Conservation (phyloP, 2,329 filamentous ascomycete genomes). For the Claviceps maximensis region DNA sequence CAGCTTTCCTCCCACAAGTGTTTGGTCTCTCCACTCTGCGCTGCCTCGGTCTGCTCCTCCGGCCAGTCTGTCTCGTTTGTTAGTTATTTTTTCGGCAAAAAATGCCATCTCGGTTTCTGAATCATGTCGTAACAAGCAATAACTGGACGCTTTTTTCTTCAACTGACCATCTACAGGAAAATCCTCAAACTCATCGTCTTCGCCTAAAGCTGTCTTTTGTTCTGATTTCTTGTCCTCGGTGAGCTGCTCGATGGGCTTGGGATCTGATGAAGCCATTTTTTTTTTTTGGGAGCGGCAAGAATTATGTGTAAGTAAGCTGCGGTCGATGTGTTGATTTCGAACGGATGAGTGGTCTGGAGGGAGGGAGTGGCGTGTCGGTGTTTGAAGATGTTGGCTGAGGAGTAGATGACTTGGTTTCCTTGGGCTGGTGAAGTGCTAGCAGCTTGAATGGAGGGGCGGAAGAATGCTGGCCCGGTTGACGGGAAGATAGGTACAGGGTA, state of each 20-base stretch:
- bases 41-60: conserved; percentile 78
- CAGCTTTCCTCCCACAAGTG: conserved; percentile 99
- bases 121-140: no score
- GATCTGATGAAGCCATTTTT: conserved; percentile 9
- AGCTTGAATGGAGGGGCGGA: background rate
- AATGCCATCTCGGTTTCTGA: no score
- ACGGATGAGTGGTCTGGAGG: background rate
- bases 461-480: background rate
- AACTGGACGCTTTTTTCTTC: no score
- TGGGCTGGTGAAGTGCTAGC: conserved; percentile 3
- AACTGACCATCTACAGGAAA: conserved; percentile 87
- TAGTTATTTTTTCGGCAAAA: background rate
- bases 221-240: conserved; percentile 19
- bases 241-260: conserved; percentile 19
- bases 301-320: background rate
- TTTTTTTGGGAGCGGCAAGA: no score
- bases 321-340: background rate
- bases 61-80: conserved; percentile 58
- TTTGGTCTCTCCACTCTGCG: conserved; percentile 50
- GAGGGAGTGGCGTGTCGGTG: background rate
- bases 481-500: background rate
- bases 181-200: conserved; percentile 98
- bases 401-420: background rate
- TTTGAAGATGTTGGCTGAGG: background rate
- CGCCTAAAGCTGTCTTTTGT: conserved; percentile 59